Conservation (phyloP, 306 rosid species). For the Boehmeria nivea region DNA sequence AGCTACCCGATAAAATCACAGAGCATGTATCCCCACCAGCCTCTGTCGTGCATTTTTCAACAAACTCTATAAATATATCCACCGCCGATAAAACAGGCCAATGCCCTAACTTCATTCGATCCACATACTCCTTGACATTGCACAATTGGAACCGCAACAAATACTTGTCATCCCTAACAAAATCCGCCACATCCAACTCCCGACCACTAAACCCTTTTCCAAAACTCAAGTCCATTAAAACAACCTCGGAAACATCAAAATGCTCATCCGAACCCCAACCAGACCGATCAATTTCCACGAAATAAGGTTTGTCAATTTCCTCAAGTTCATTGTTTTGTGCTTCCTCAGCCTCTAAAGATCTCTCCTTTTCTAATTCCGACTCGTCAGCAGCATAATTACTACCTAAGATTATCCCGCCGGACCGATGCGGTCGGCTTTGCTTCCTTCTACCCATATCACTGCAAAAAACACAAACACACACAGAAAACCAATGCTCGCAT, state of each 20-base stretch:
- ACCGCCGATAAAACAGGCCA: constrained; percentile 74
- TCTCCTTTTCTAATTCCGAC: constrained; percentile 36
- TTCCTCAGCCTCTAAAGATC: constrained; percentile 22
- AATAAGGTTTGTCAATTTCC: constrained; percentile 40
- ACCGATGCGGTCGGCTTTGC: constrained; percentile 63
- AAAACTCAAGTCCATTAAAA: constrained; percentile 45
- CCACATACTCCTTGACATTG: constrained; percentile 40
- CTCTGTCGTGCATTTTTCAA: constrained; percentile 30
- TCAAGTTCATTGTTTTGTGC: no score
- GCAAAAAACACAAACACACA: no score
- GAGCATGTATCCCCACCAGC: constrained; percentile 29
- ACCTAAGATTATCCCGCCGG: constrained; percentile 47
- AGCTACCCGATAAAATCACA: constrained; percentile 64
- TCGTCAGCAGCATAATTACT: constrained; percentile 28
- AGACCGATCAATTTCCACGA: constrained; percentile 65
- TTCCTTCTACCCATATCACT: constrained; percentile 63
- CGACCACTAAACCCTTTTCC: constrained; percentile 50
- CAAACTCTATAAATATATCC: constrained; percentile 62
- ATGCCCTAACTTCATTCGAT: constrained; percentile 72
- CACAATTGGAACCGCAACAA: constrained; percentile 57
- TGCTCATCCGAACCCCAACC: constrained; percentile 55
- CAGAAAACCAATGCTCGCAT: no score
- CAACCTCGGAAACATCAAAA: constrained; percentile 78
- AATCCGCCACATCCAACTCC: constrained; percentile 36
- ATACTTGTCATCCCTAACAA: constrained; percentile 39